Conservation (phyloP, 768 basidiomycete species). For the Megacollybia marginata region DNA sequence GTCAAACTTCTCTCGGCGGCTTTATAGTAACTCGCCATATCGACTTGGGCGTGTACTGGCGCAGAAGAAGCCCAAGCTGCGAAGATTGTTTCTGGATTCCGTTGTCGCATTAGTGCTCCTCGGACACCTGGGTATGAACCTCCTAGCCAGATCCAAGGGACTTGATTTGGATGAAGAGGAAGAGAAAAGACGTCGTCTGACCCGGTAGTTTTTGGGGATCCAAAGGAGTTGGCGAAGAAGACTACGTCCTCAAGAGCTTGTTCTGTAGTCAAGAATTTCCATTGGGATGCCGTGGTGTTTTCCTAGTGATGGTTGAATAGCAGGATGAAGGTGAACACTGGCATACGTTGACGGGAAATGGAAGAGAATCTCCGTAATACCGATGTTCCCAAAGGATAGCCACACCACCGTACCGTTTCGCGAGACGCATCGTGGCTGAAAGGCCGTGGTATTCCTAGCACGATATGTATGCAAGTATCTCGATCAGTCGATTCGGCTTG, state of each 20-base stretch:
- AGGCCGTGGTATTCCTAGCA: slow-evolving; percentile 39
- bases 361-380: slow-evolving; percentile 39
- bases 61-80: slow-evolving; percentile 45
- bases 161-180: slow-evolving; percentile 31
- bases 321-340: background rate
- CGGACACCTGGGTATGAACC: slow-evolving; percentile 44
- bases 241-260: slow-evolving; percentile 44
- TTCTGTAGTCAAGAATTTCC: slow-evolving; percentile 40
- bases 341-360: slow-evolving; percentile 39
- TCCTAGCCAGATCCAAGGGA: slow-evolving; percentile 42
- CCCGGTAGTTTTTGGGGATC: background rate
- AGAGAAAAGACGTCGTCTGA: slow-evolving; percentile 4
- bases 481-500: background rate
- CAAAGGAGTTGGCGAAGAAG: slow-evolving; percentile 38
- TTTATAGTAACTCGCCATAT: slow-evolving; percentile 44
- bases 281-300: slow-evolving; percentile 38
- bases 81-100: slow-evolving; percentile 38
- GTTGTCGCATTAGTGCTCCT: slow-evolving; percentile 34
- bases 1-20: slow-evolving; percentile 42
- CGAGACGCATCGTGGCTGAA: slow-evolving; percentile 39
- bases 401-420: slow-evolving; percentile 36
- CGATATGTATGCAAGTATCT: background rate
- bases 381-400: slow-evolving; percentile 47
- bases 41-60: slow-evolving; percentile 41
- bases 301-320: slow-evolving; percentile 16